Evolutionary conservation across 2,329 filamentous ascomycete genomes (phyloP), one percentile per base, ranked within the genome.

Genomic region (Cercospora janseana): DNA sequence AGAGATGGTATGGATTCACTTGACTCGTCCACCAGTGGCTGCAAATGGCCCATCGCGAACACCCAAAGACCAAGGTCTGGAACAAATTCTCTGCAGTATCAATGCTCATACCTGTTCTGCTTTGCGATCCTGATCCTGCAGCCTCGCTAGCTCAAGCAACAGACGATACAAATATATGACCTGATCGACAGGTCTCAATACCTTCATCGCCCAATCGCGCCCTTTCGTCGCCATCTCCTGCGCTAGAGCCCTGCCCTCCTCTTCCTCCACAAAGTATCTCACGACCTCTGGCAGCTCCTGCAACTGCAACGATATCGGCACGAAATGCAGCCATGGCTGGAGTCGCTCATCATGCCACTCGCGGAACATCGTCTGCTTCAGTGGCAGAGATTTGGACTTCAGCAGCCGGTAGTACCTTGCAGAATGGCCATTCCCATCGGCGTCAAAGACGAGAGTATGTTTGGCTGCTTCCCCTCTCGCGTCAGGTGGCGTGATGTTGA

Each of bases 271-370:
- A 32, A 37, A 47, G 16, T 47, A 63, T 87, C 91, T 50, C 85
- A 81, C 75, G 89, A 76, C 47, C 88, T 82, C 31, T 80, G 83
- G 89, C 60, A 86, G 78, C 58, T 91, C 88, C 27, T 79, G 72
- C 60, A 84, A 90, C 1, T 82, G 79, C 62, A 80, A 86, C 64
- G 90, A 85, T 78, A 92, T 83, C 12, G 88, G 88, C 1, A 90
- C 83, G 60, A 88, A 92, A 67, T 93, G 88, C 61, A 82, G 82
- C 87, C 88, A 93, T 0, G 86, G 77, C 2, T 88, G 73, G 1
- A 92, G 73, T 59, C 65, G 74, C 60, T 57, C 74, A 65, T 91
- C 87, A 62, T 91, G 87, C 88, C 87, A 93, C 66, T 92, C 88
- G 15, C 80, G 77, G 70, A 84, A 92, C 16, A 92, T 73, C 0